Percentiles rank a stretch among this genome's conserved stretches.
Evolutionary conservation across 2,329 filamentous ascomycete species (phyloP).

Genomic region (Hymenoscyphus salicellus): DNA sequence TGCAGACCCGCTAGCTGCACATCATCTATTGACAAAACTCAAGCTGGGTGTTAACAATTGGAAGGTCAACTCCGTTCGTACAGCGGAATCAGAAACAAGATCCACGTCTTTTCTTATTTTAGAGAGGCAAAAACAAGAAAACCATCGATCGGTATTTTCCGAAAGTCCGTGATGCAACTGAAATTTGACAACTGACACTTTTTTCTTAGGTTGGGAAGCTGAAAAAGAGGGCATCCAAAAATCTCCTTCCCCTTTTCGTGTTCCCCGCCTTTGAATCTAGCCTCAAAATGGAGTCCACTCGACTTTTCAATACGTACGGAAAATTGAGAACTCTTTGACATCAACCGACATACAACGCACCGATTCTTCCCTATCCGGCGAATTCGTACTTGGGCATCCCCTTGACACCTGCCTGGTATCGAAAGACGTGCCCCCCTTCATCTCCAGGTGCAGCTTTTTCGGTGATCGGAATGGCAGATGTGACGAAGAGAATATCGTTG

Average conservation of each 20-base stretch:
- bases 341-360: slow-evolving; percentile 29
- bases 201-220: background rate
- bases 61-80: background rate
- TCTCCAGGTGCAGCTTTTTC: slow-evolving; percentile 29
- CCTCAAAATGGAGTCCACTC: background rate
- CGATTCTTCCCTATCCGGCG: slow-evolving; percentile 24
- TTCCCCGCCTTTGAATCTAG: background rate
- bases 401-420: slow-evolving; percentile 29
- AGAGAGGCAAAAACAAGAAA: slow-evolving; percentile 1
- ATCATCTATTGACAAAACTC: slow-evolving; percentile 2
- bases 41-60: background rate
- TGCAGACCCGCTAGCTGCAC: background rate
- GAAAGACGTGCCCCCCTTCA: slow-evolving; percentile 40
- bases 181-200: background rate
- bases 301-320: slow-evolving; percentile 1
- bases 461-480: slow-evolving; percentile 32
- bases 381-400: slow-evolving; percentile 39
- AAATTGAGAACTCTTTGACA: background rate
- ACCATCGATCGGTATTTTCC: background rate
- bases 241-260: background rate
- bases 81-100: background rate
- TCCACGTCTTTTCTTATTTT: background rate
- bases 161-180: background rate
- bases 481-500: slow-evolving; percentile 37
- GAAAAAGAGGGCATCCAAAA: background rate